Percentiles rank a stretch among this genome's conserved stretches.
These are phyloP conservation scores for Raffaelea albimanens DNA, from an alignment of 2,329 filamentous ascomycete species.

Conservation along the genomic window DNA sequence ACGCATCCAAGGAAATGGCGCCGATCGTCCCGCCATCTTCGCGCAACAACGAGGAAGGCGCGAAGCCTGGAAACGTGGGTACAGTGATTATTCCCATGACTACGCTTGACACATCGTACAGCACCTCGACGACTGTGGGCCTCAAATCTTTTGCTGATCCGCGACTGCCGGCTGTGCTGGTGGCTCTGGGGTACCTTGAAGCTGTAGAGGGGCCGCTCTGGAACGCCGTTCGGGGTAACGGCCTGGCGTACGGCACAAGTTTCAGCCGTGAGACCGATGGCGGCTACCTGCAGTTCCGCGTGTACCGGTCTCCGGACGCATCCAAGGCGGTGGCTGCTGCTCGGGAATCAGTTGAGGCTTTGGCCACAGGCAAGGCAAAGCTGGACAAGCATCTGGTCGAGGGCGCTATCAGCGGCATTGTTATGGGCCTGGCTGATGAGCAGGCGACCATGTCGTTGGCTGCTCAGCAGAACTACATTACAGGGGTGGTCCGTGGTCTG, in stretches of 20 bases:
- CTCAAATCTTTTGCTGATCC: conserved; percentile 68
- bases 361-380: conserved; percentile 59
- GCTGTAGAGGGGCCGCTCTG: conserved; percentile 90
- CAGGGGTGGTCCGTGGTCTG: conserved; percentile 68
- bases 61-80: conserved; percentile 61
- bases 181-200: conserved; percentile 85
- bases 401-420: conserved; percentile 82
- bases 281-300: conserved; percentile 71
- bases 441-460: conserved; percentile 78
- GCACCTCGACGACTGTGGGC: conserved; percentile 64
- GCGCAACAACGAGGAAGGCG: conserved; percentile 67
- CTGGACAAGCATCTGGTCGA: conserved; percentile 80
- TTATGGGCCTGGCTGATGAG: conserved; percentile 78
- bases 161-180: conserved; percentile 71
- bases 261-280: conserved; percentile 71
- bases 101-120: conserved; percentile 86
- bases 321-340: conserved; percentile 77
- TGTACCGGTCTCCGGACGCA: conserved; percentile 84
- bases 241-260: conserved; percentile 80
- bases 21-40: conserved; percentile 62
- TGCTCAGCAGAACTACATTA: conserved; percentile 73
- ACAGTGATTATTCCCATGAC: conserved; percentile 82
- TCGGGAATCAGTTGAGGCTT: conserved; percentile 62
- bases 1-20: conserved; percentile 43
- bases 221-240: conserved; percentile 85